Evolutionary conservation across 2,329 filamentous ascomycete species (phyloP).

Genomic region (Xylariaceae sp.): DNA sequence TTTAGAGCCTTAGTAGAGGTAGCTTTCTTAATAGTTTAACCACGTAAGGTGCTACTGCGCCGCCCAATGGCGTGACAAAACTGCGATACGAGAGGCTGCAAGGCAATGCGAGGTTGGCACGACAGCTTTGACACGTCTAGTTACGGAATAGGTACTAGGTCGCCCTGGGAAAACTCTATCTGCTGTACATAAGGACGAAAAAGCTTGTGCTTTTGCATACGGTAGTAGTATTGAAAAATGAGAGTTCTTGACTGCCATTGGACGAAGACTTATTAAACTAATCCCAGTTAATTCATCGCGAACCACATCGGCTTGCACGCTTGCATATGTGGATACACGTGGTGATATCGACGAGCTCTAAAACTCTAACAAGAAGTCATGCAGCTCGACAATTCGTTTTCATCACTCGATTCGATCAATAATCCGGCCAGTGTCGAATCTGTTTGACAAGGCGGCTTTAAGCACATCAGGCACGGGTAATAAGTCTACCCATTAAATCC

Average conservation of each 20-base stretch:
- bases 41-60: constrained; percentile 18
- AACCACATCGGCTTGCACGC: too few species aligned
- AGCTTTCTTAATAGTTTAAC: too few species aligned
- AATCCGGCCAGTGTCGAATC: constrained; percentile 16
- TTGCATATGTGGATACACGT: too few species aligned
- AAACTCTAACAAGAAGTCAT: constrained; percentile 5
- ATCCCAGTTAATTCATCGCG: too few species aligned
- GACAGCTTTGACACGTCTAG: constrained; percentile 9
- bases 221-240: too few species aligned
- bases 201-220: too few species aligned
- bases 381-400: constrained; percentile 7
- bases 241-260: too few species aligned
- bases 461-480: constrained; percentile 4
- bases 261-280: too few species aligned
- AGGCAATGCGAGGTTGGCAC: constrained; percentile 22
- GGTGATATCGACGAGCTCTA: not conserved
- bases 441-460: not conserved
- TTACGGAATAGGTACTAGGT: too few species aligned
- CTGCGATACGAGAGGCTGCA: constrained; percentile 24
- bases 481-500: constrained; percentile 1
- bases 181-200: too few species aligned
- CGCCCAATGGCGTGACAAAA: constrained; percentile 15
- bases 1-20: too few species aligned
- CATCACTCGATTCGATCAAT: constrained; percentile 6
- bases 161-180: too few species aligned